Conservation (phyloP, 2,329 filamentous ascomycete genomes). For the Byssothecium circinans region DNA sequence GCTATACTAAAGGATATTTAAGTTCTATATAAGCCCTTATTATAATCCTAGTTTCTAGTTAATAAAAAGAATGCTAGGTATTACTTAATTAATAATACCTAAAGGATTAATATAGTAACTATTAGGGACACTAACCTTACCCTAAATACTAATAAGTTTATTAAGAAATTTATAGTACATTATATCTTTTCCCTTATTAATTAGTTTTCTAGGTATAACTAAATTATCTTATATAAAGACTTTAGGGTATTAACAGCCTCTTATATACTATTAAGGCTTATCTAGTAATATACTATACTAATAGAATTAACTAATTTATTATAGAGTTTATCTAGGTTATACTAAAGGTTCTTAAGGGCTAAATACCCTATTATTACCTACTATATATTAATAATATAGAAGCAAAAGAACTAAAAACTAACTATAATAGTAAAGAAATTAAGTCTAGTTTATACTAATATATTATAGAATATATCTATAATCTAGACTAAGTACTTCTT, state of each 20-base stretch:
- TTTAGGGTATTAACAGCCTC: not conserved
- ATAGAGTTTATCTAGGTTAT: not conserved
- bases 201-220: not conserved
- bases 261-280: not conserved
- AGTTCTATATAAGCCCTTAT: no score
- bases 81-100: not conserved
- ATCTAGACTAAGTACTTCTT: conserved; percentile 13
- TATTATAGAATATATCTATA: not conserved
- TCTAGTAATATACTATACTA: not conserved
- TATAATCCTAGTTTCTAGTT: not conserved
- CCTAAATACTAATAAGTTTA: not conserved
- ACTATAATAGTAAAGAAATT: not conserved
- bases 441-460: not conserved
- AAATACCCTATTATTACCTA: not conserved
- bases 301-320: not conserved
- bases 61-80: not conserved
- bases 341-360: not conserved
- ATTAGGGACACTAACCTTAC: not conserved
- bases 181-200: not conserved
- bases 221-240: not conserved
- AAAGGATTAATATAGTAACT: not conserved
- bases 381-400: no score
- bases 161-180: not conserved
- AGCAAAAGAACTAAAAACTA: not conserved
- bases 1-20: not conserved